Conservation (phyloP, 257 asterid genomes). For the Solanum medicagineum region DNA sequence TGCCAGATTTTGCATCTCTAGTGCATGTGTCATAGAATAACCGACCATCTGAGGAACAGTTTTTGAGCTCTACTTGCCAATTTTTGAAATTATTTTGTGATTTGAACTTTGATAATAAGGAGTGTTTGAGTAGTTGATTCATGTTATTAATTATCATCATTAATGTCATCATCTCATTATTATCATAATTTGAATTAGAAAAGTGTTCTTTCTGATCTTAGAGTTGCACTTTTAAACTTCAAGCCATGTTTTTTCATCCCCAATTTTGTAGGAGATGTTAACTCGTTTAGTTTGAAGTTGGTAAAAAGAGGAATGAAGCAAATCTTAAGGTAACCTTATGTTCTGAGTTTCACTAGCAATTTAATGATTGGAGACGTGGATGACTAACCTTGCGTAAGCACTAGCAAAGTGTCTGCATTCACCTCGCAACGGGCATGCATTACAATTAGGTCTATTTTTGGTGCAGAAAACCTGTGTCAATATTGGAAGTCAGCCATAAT, state of each 20-base stretch:
- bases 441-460: conserved; percentile 88
- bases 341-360: not conserved
- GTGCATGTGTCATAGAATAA: not conserved
- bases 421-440: conserved; percentile 87
- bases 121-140: not conserved
- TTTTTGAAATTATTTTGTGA: not conserved
- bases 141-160: not conserved
- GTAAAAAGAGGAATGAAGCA: not conserved
- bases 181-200: not conserved
- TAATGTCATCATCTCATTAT: not conserved
- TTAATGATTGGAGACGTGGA: conserved; percentile 6
- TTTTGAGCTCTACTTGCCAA: not conserved
- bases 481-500: not conserved
- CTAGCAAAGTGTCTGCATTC: conserved; percentile 98
- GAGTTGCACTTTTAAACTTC: not conserved
- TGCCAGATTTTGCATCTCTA: not conserved
- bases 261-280: not conserved
- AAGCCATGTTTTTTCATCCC: not conserved
- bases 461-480: conserved; percentile 89
- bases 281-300: not conserved
- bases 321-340: conserved; percentile 2
- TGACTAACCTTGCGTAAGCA: conserved; percentile 81
- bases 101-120: not conserved
- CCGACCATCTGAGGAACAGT: not conserved
- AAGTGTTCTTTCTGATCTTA: not conserved